phyloP scores from a whole-genome alignment of 257 asterid genomes.

The Fraxinus anomala region DNA sequence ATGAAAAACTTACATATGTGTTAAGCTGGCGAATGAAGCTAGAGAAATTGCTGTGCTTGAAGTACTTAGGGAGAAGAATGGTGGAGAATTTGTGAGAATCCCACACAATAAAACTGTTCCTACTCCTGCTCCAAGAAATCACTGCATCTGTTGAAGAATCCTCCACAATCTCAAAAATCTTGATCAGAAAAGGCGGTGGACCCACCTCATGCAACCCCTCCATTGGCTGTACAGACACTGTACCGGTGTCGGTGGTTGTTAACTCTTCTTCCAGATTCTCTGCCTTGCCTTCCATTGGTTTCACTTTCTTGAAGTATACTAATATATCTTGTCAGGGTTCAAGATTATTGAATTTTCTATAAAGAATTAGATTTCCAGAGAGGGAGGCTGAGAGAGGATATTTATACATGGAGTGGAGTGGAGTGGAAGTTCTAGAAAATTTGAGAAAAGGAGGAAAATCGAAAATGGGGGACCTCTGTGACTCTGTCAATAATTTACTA shows the following conservation, averaged over 20 bases:
- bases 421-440: neutral
- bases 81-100: conserved; percentile 54
- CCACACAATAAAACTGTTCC: conserved; percentile 55
- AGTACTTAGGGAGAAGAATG: conserved; percentile 75
- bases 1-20: conserved; percentile 72
- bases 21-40: conserved; percentile 98
- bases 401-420: neutral
- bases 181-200: conserved; percentile 84
- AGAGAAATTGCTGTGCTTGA: conserved; percentile 91
- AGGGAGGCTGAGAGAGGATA: conserved; percentile 30
- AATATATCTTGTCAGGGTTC: conserved; percentile 1
- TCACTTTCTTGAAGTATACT: conserved; percentile 14
- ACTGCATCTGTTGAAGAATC: conserved; percentile 76
- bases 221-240: conserved; percentile 54
- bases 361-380: conserved; percentile 37
- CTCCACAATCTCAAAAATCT: conserved; percentile 90
- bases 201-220: conserved; percentile 82
- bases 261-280: conserved; percentile 56
- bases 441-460: neutral
- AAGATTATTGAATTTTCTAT: conserved; percentile 34
- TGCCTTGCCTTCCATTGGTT: conserved; percentile 33
- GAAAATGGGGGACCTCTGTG: neutral
- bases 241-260: neutral
- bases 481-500: neutral
- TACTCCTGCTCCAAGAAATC: conserved; percentile 74